Evolutionary conservation across 306 rosid species (phyloP).

Genomic region (Biancaea sappan): DNA sequence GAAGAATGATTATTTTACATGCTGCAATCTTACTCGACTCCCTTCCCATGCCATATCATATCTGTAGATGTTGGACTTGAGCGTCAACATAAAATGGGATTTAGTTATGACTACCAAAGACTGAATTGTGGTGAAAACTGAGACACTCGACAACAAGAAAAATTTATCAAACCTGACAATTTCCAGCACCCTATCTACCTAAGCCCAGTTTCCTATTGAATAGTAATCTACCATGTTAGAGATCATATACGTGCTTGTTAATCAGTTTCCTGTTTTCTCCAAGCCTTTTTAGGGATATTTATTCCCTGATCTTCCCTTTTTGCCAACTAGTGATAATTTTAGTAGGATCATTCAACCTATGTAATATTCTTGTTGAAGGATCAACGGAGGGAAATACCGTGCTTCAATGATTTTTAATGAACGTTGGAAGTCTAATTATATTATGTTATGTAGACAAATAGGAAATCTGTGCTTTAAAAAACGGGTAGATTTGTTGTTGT

Average conservation of each 20-base stretch:
- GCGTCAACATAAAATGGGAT: constrained; percentile 5
- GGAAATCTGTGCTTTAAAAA: background rate
- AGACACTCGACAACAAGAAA: background rate
- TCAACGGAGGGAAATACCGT: background rate
- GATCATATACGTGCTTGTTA: background rate
- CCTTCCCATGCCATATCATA: background rate
- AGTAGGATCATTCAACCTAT: background rate
- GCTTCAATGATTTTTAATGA: background rate
- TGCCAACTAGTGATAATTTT: background rate
- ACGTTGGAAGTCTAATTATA: background rate
- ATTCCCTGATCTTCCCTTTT: background rate
- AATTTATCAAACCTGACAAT: constrained; percentile 3
- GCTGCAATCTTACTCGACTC: background rate
- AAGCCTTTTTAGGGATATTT: background rate
- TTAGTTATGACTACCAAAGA: background rate
- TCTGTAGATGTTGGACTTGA: background rate
- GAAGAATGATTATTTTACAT: no score
- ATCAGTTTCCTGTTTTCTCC: background rate
- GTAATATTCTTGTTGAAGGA: background rate
- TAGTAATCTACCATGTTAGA: background rate
- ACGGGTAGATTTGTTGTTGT: background rate
- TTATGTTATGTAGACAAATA: background rate
- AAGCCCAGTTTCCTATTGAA: background rate
- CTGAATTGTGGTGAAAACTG: background rate
- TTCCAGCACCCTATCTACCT: background rate